These are phyloP conservation scores for Fusarium gaditjirri DNA, from an alignment of 2,329 filamentous ascomycete species.

Conservation along the genomic window DNA sequence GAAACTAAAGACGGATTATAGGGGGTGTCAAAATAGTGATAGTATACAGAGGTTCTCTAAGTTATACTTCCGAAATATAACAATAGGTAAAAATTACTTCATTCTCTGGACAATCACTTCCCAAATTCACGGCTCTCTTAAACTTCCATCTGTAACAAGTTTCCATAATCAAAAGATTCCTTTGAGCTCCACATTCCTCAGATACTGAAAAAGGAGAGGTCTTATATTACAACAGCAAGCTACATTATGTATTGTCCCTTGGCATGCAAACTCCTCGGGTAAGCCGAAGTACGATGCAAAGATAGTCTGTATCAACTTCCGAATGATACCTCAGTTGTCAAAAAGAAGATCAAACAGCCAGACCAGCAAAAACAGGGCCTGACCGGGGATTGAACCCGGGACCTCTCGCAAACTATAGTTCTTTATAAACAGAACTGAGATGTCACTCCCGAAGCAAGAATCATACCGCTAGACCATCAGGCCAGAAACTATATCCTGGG, in stretches of 20 bases:
- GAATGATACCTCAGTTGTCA: fast-evolving
- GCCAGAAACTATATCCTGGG: constrained; percentile 16
- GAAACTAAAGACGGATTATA: background rate
- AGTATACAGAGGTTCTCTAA: no score
- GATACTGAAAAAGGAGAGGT: no score
- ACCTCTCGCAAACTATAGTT: constrained; percentile 53
- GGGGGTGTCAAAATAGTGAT: background rate
- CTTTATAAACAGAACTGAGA: constrained; percentile 12
- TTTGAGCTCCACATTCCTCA: background rate
- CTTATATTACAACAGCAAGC: background rate
- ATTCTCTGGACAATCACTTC: background rate
- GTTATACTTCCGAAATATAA: background rate
- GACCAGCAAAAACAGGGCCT: constrained; percentile 46
- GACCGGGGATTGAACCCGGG: constrained; percentile 60
- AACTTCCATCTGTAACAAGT: no score
- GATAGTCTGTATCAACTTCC: no score
- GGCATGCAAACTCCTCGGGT: no score
- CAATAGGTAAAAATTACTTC: background rate
- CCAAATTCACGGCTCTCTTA: no score
- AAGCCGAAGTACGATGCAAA: no score
- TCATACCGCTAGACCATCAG: constrained; percentile 36
- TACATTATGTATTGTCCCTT: background rate
- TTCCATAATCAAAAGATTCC: no score
- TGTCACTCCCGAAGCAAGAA: constrained; percentile 33
- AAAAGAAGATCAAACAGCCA: background rate